phyloP scores from a whole-genome alignment of 768 basidiomycete species.

The Tylopilus sp. region DNA sequence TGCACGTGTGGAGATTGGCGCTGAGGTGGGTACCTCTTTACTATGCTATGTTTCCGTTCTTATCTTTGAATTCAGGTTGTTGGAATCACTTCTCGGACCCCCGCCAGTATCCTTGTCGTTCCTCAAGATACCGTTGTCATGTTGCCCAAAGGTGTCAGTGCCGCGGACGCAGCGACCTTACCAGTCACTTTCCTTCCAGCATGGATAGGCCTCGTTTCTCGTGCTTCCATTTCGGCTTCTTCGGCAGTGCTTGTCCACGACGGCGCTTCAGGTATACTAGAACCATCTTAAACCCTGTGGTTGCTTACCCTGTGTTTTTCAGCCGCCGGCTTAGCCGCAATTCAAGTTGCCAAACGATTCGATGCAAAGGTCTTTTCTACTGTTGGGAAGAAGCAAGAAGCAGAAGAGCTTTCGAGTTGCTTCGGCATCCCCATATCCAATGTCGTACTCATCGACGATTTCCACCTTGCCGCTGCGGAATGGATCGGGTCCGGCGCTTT shows the following conservation, averaged over 20 bases:
- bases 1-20: constrained; percentile 2
- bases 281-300: not conserved
- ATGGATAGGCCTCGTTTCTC: constrained; percentile 26
- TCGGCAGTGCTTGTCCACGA: constrained; percentile 28
- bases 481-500: constrained; percentile 16
- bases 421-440: constrained; percentile 9
- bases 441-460: constrained; percentile 11
- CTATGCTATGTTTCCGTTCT: not conserved
- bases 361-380: constrained; percentile 20
- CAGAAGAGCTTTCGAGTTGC: constrained; percentile 8
- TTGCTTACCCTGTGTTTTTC: not conserved
- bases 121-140: constrained; percentile 8
- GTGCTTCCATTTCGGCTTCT: constrained; percentile 16
- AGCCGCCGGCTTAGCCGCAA: constrained; percentile 25
- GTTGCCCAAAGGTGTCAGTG: constrained; percentile 13
- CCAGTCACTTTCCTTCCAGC: constrained; percentile 22
- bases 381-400: constrained; percentile 17
- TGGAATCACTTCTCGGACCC: constrained; percentile 16
- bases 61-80: constrained; percentile 13
- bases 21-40: constrained; percentile 1
- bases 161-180: constrained; percentile 20
- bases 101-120: constrained; percentile 15
- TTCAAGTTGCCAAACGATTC: constrained; percentile 26
- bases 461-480: not conserved
- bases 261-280: constrained; percentile 22